Base-by-base conservation (phyloP, 805 yeast genomes). In the Yamadazyma olivae region DNA sequence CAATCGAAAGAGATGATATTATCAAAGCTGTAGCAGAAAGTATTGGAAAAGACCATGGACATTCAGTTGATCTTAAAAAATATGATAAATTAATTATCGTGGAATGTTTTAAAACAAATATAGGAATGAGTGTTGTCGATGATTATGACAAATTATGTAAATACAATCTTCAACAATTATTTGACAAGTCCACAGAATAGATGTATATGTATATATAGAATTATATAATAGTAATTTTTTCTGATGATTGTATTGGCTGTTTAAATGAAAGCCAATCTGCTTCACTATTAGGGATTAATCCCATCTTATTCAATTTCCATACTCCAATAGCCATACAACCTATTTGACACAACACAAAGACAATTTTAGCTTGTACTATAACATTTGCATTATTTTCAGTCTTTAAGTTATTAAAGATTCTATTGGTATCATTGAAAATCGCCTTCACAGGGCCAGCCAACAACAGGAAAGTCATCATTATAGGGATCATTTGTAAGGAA, bases 211-310 rank as follows among this genome's bases (percentile, higher is more conserved):
- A n/a, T n/a, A n/a, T n/a, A n/a, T n/a, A n/a, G n/a, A n/a, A n/a
- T n/a, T n/a, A n/a, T 6, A 20, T 20, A 20, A 20, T 7, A 20
- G 22, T 20, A 9, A 20, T 20, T 16, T n/a, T 27, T 16, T 27
- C 30, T 16, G 20, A 27, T 7, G 30, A 16, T n/a, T 17, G 21
- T 23, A 16, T 15, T 5, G 70, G 64, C 2, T 47, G 49, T 53
- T 89, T 95, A 90, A 95, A 90, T 5, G 88, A 79, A 13, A 91
- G 63, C 98, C 98, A 93, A 55, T 91, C 99, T 46, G 95, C 82
- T 30, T 73, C 73, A 24, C 79, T 82, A 49, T 83, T 86, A 16
- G 99, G 99, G 40, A 91, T 79, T 45, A 91, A 66, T 0, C 97
- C 98, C 96, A 91, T 86, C 16, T 72, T 67, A 48, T 84, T 79